Conservation (phyloP, 495 filamentous ascomycete species). For the Daldinia vernicosa region DNA sequence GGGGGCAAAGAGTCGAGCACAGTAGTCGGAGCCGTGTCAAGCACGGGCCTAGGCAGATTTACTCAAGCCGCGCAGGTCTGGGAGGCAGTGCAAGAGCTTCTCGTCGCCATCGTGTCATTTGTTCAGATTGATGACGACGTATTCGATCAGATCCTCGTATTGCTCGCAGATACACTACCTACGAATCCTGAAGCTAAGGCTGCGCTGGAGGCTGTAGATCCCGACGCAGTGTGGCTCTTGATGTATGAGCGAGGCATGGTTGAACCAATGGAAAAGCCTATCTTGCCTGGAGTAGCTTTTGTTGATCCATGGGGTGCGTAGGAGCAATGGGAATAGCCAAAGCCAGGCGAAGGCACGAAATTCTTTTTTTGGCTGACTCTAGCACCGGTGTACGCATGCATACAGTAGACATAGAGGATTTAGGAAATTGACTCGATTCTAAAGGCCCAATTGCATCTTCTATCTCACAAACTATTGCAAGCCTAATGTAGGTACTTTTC, state of each 20-base stretch:
- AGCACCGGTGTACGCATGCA: neutral
- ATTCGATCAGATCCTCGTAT: slow-evolving; percentile 72
- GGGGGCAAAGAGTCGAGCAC: slow-evolving; percentile 24
- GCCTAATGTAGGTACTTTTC: neutral
- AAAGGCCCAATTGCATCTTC: neutral
- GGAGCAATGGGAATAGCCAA: neutral
- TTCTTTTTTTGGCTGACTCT: neutral
- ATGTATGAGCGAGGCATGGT: slow-evolving; percentile 54
- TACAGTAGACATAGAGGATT: neutral
- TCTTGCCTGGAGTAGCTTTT: slow-evolving; percentile 56
- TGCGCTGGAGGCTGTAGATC: slow-evolving; percentile 67
- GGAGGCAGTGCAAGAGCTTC: slow-evolving; percentile 64
- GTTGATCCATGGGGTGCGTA: slow-evolving; percentile 15
- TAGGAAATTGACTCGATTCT: neutral
- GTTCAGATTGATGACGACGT: slow-evolving; percentile 68
- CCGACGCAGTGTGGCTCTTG: slow-evolving; percentile 78
- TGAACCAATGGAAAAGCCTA: slow-evolving; percentile 45
- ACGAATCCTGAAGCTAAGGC: slow-evolving; percentile 57
- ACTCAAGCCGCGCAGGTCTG: slow-evolving; percentile 64
- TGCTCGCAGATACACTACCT: slow-evolving; percentile 63
- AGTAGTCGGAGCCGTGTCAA: slow-evolving; percentile 12
- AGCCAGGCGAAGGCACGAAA: neutral
- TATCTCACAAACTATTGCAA: neutral
- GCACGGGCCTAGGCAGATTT: slow-evolving; percentile 58
- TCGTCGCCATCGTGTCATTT: slow-evolving; percentile 62